Percentiles rank a stretch among this genome's conserved stretches.
These are phyloP conservation scores for Micractinium sp. DNA, from an alignment of 139 green algal species.

Conservation along the genomic window DNA sequence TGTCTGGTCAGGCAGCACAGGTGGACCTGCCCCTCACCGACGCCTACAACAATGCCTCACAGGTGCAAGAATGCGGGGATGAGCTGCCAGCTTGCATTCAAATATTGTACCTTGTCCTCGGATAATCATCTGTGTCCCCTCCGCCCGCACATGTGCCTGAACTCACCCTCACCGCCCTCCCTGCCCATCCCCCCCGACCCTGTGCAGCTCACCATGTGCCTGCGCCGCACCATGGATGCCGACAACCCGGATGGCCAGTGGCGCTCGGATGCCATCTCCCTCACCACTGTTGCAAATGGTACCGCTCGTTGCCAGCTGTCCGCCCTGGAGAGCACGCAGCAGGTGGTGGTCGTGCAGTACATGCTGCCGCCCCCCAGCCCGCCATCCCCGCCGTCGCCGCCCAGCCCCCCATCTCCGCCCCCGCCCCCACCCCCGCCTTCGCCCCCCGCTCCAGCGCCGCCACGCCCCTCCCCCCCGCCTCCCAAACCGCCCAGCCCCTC, in stretches of 20 bases:
- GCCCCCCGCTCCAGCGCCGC: neutral
- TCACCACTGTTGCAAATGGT: neutral
- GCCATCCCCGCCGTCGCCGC: neutral
- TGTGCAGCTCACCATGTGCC: slow-evolving; percentile 19
- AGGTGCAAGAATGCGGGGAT: neutral
- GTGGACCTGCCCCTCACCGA: slow-evolving; percentile 5
- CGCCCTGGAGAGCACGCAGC: neutral
- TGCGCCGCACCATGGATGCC: neutral
- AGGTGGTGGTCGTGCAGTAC: neutral
- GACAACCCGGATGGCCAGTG: neutral
- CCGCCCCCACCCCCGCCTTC: neutral
- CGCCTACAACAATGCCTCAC: neutral
- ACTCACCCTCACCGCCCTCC: no score
- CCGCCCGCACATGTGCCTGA: no score
- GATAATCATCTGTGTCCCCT: no score
- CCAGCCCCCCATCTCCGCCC: neutral
- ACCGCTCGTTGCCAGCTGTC: neutral
- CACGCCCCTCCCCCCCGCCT: neutral
- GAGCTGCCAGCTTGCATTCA: no score
- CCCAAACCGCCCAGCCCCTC: no score
- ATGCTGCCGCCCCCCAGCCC: neutral
- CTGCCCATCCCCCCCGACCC: no score
- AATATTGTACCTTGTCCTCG: no score
- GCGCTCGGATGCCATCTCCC: slow-evolving; percentile 2
- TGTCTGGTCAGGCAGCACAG: neutral